Base-by-base conservation (phyloP, 176 grass and related monocot species). In the Carex kokanica region DNA sequence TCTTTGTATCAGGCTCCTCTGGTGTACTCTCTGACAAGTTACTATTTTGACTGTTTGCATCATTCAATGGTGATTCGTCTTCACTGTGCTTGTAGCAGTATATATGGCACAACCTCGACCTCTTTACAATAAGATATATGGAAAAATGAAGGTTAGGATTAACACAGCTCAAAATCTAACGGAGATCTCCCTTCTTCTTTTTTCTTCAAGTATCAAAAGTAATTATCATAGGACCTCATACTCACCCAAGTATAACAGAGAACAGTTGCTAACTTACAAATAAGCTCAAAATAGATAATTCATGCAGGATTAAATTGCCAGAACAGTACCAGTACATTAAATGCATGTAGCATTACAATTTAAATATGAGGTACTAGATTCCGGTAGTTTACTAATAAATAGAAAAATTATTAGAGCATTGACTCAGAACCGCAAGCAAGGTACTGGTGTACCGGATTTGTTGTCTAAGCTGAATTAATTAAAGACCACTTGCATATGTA, bases 61-160 rank as follows among this genome's bases (percentile, higher is more conserved):
- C 84, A 31, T 85, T 80, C 47, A 66, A 84, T 12, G 84, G 25
- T 47, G 81, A 78, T 29, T 65, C 91, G 67, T 90, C 91, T 57
- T 89, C 87, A 11, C 86, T 86, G 32, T 88, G 82, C 75, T 87
- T 92, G 67, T 94, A 97, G 87, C 90, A 89, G 0, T 85, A 90
- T 8, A 78, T 47, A 54, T 54, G 86, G 31, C 84, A 69, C 51
- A 81, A 82, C 49, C 81, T 88, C 80, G 88, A 78, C 79, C 58
- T 91, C 94, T 97, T 11, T 56, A 78, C 58, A 87, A 78, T 36
- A 84, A 84, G 1, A 29, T 17, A 70, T 1, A 72, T 24, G 27
- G 11, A 18, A 43, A 77, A 29, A 45, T 14, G 55, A 73, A 73
- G 3, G 13, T 77, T 27, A 52, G 47, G 5, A 74, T 53, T 54